These are phyloP conservation scores for Trametopsis cervina DNA, from an alignment of 768 basidiomycete species.

Conservation along the genomic window DNA sequence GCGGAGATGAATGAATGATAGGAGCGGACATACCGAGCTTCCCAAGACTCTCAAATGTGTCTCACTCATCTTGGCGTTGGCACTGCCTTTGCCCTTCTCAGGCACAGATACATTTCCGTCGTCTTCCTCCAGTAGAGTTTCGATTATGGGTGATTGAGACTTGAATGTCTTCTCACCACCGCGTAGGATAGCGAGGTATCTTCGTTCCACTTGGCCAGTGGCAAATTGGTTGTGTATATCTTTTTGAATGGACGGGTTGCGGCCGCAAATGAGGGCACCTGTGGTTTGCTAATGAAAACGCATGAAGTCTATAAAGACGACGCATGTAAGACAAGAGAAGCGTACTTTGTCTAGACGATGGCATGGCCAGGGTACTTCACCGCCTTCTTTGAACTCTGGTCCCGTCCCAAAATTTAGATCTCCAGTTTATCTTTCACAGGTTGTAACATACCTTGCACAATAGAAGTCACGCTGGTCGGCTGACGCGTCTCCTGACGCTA, in stretches of 20 bases:
- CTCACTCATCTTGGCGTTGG: background rate
- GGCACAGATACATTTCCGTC: constrained; percentile 39
- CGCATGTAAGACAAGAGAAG: background rate
- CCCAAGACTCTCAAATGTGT: background rate
- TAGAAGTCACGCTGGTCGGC: background rate
- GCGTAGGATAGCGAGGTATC: constrained; percentile 58
- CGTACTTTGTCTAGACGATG: constrained; percentile 64
- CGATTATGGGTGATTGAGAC: constrained; percentile 29
- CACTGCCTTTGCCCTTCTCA: background rate
- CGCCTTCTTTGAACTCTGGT: background rate
- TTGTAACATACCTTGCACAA: too few species aligned
- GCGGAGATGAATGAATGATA: too few species aligned
- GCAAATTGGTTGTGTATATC: constrained; percentile 52
- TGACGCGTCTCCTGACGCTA: background rate
- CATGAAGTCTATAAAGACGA: background rate
- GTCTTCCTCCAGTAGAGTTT: constrained; percentile 32
- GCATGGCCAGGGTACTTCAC: constrained; percentile 36
- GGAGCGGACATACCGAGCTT: constrained; percentile 2
- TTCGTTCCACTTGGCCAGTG: constrained; percentile 41
- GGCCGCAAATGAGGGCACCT: constrained; percentile 52
- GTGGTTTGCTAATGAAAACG: constrained; percentile 45
- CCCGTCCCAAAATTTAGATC: too few species aligned
- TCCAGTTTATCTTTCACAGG: too few species aligned
- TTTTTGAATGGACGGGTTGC: constrained; percentile 34
- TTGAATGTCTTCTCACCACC: constrained; percentile 43